Conservation (phyloP, 2,329 filamentous ascomycete species). For the Colletotrichum lupini region DNA sequence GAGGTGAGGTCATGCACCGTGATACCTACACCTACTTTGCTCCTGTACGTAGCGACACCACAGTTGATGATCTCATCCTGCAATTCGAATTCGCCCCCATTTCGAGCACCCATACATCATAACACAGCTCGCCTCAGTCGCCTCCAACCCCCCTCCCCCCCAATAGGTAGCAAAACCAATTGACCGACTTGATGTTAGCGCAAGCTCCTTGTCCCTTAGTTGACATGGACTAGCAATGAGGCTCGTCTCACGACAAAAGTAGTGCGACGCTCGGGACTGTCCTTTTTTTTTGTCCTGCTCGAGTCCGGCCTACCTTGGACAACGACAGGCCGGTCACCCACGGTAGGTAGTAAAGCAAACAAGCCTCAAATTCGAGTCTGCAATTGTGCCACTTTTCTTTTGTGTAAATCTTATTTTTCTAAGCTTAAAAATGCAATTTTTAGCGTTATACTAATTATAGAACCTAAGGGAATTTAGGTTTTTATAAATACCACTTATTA, state of each 20-base stretch:
- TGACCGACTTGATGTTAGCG: neutral
- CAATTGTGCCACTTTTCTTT: neutral
- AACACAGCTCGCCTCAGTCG: too few species aligned
- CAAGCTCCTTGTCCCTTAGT: neutral
- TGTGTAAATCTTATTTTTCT: neutral
- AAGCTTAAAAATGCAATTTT: too few species aligned
- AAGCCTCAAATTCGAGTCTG: neutral
- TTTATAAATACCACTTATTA: too few species aligned
- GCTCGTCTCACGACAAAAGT: conserved; percentile 4
- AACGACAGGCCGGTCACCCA: neutral
- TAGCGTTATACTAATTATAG: too few species aligned
- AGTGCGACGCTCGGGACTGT: neutral
- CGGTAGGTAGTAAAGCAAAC: too few species aligned
- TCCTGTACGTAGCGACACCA: neutral
- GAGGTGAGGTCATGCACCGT: neutral
- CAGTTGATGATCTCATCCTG: neutral
- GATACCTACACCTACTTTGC: neutral
- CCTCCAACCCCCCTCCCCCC: too few species aligned
- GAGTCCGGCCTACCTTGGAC: neutral
- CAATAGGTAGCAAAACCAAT: too few species aligned
- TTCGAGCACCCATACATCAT: too few species aligned
- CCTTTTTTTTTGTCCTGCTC: neutral
- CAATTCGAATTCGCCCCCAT: neutral
- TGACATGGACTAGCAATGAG: neutral
- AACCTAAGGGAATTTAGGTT: too few species aligned